A percentile compares a stretch with the other conserved stretches of the same genome.
Conservation (phyloP, 108 stramenopile species). For the Nitzschia putrida region DNA sequence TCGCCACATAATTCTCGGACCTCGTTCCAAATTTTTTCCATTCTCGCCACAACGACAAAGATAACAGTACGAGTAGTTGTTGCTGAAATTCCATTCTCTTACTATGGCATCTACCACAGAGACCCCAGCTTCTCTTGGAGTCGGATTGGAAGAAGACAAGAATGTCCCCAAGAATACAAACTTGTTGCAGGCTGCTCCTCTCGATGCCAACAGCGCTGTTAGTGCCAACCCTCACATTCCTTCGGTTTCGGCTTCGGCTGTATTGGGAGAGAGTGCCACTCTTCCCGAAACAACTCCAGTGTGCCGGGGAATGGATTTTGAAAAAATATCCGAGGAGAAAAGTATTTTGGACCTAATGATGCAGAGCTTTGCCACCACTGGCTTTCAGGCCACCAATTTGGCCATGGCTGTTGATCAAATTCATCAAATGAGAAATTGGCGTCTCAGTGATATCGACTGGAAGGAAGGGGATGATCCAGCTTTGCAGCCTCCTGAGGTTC, state of each 20-base stretch:
- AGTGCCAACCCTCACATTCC: slow-evolving; percentile 77
- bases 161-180: slow-evolving; percentile 25
- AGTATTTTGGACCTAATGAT: slow-evolving; percentile 61
- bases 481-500: slow-evolving; percentile 49
- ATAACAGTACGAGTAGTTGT: too few relatives aligned
- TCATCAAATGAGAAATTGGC: slow-evolving; percentile 91
- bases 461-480: slow-evolving; percentile 84
- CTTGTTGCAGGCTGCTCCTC: slow-evolving; percentile 40
- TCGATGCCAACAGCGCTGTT: slow-evolving; percentile 35
- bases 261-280: slow-evolving; percentile 71
- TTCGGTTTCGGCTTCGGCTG: slow-evolving; percentile 77
- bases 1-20: too few relatives aligned
- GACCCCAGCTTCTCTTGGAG: not conserved
- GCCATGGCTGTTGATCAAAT: slow-evolving; percentile 94
- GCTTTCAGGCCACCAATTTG: slow-evolving; percentile 97
- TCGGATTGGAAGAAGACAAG: not conserved
- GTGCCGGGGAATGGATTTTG: slow-evolving; percentile 90
- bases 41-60: too few relatives aligned
- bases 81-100: too few relatives aligned
- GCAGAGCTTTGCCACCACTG: slow-evolving; percentile 78
- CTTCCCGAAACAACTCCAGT: slow-evolving; percentile 64
- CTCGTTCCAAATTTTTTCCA: too few relatives aligned
- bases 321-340: slow-evolving; percentile 21
- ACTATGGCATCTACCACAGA: too few relatives aligned
- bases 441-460: slow-evolving; percentile 81